Evolutionary conservation across 2,329 filamentous ascomycete species (phyloP).

Genomic region (Dactylonectria estremocensis): DNA sequence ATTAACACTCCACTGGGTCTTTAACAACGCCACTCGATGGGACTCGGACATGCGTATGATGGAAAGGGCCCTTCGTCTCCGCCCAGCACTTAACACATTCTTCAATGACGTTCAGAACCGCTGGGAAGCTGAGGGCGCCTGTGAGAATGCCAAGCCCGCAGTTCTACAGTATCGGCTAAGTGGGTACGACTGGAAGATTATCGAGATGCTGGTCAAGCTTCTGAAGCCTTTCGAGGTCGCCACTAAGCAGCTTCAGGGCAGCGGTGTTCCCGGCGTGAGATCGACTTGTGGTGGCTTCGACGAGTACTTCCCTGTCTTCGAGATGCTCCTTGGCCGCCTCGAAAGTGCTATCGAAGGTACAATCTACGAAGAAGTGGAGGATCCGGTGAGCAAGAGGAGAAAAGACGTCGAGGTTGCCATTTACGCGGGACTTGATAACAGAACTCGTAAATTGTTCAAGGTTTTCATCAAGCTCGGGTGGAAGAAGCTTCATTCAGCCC

Average conservation of each 20-base stretch:
- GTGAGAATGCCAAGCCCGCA: background rate
- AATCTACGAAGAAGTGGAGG: constrained; percentile 8
- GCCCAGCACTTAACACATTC: constrained; percentile 6
- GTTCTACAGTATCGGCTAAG: constrained; percentile 8
- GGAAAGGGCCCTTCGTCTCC: background rate
- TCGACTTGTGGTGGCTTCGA: background rate
- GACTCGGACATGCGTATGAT: constrained; percentile 5
- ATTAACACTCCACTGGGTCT: constrained; percentile 1
- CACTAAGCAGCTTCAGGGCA: too few species aligned
- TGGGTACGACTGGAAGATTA: constrained; percentile 3
- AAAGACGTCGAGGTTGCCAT: constrained; percentile 9
- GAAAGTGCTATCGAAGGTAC: constrained; percentile 8
- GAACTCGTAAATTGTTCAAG: constrained; percentile 9
- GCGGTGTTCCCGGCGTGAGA: too few species aligned
- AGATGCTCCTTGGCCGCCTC: constrained; percentile 7
- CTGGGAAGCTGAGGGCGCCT: background rate
- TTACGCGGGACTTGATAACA: constrained; percentile 5
- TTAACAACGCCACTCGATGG: constrained; percentile 2
- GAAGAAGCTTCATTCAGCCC: constrained; percentile 11
- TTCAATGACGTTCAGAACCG: constrained; percentile 6
- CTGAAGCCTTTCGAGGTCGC: constrained; percentile 2
- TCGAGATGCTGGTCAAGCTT: constrained; percentile 5
- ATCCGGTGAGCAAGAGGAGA: constrained; percentile 5
- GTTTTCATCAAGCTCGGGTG: constrained; percentile 10
- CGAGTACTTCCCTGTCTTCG: constrained; percentile 9